Conservation (phyloP, 192 early-diverging fungal genomes). For the Fimicolochytrium jonesii region DNA sequence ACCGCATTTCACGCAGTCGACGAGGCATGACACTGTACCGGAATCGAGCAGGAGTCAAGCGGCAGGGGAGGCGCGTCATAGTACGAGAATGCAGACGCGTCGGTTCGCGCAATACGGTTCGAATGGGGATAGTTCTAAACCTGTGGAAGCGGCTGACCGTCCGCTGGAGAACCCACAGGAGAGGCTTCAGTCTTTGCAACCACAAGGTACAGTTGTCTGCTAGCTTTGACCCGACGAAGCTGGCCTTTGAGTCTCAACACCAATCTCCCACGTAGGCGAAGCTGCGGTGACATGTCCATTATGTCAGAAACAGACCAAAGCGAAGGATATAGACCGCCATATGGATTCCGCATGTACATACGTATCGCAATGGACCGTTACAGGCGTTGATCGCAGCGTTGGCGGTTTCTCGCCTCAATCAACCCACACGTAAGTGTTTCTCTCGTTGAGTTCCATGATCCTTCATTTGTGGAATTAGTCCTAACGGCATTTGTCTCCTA, state of each 20-base stretch:
- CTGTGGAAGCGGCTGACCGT: background rate
- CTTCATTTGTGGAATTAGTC: background rate
- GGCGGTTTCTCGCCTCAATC: background rate
- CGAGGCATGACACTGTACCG: background rate
- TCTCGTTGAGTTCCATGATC: background rate
- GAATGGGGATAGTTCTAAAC: background rate
- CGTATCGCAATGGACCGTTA: background rate
- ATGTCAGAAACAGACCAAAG: slow-evolving; percentile 22
- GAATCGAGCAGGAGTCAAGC: background rate
- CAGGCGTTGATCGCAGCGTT: background rate
- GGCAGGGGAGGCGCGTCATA: background rate
- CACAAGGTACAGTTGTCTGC: background rate
- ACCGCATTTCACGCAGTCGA: background rate
- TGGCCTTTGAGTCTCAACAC: background rate
- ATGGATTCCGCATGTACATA: slow-evolving; percentile 27
- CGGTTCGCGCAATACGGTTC: background rate
- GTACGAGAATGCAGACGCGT: background rate
- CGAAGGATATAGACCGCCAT: slow-evolving; percentile 32
- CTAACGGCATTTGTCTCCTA: no score
- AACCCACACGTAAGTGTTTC: background rate
- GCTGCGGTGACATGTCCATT: slow-evolving; percentile 34
- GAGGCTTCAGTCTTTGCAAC: background rate
- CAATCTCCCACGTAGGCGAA: background rate
- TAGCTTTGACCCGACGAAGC: background rate
- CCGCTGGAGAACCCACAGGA: background rate